Percentiles rank a stretch among this genome's conserved stretches.
phyloP scores from a whole-genome alignment of 768 basidiomycete genomes.

The Panaeolus cyanescens region DNA sequence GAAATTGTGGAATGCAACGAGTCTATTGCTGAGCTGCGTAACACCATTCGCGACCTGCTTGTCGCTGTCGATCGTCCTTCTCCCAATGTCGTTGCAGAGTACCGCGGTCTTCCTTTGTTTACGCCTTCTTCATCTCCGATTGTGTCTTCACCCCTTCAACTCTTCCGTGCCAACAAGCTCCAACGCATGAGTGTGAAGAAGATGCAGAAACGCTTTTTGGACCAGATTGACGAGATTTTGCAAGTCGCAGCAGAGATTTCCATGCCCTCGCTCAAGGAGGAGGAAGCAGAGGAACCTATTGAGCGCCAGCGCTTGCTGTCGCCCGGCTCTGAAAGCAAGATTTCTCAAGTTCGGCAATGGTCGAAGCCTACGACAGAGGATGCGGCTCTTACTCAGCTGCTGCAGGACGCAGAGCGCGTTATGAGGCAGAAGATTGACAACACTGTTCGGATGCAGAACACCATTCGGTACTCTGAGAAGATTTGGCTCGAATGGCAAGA shows the following conservation, averaged over 20 bases:
- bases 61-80: conserved; percentile 76
- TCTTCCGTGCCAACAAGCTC: conserved; percentile 78
- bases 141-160: conserved; percentile 72
- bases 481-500: conserved; percentile 98
- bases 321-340: conserved; percentile 85
- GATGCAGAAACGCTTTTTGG: conserved; percentile 77
- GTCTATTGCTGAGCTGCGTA: conserved; percentile 82
- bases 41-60: conserved; percentile 79
- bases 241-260: conserved; percentile 80
- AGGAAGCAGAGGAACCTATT: conserved; percentile 88
- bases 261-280: conserved; percentile 88
- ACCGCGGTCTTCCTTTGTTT: conserved; percentile 86
- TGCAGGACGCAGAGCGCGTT: conserved; percentile 85
- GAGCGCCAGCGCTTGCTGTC: conserved; percentile 91
- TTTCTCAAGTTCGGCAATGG: conserved; percentile 85
- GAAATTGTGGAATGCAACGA: conserved; percentile 96
- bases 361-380: conserved; percentile 85
- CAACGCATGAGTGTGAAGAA: conserved; percentile 81
- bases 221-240: conserved; percentile 86
- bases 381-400: conserved; percentile 76
- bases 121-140: conserved; percentile 71
- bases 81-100: conserved; percentile 69
- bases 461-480: conserved; percentile 95
- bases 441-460: conserved; percentile 95
- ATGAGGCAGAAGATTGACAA: conserved; percentile 94